Evolutionary conservation across 345 rosid species (phyloP), one percentile per base, ranked within the genome.

Genomic region (Microcos paniculata): DNA sequence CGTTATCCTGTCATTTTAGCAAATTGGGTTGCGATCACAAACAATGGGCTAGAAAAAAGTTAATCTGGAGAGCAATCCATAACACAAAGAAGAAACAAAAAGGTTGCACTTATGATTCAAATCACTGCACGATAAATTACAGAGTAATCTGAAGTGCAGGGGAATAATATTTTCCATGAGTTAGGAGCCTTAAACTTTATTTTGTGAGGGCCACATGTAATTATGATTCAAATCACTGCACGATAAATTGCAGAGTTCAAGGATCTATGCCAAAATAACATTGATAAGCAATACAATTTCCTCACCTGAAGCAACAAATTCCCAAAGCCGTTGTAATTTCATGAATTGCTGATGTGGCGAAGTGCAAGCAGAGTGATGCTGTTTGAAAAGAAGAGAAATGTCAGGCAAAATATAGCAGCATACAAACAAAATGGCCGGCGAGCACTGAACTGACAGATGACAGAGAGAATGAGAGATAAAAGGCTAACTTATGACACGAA

Each of bases 281-380:
- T 55, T 24, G 1, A 55, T 7, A 18, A 24, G 65, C 56, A 46
- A 48, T n/a, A 61, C 30, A n/a, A n/a, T n/a, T 13, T 26, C 26
- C 76, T 73, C 13, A 96, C 99, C 99, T 96, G 98, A 96, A 96
- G 92, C 98, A 96, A 85, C 74, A 74, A 71, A 96, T 96, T 73
- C 99, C 99, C 88, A 96, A 82, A 67, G 99, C 97, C 0, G 84
- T 73, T 4, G 99, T 96, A 83, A 96, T 96, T 77, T 96, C 99
- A 78, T 94, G 90, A 77, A 94, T 86, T 74, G 94, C 98, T 21
- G 98, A 90, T 48, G 97, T 90, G 12, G 99, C 97, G 74, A 96
- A 90, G 84, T 96, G 97, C 67, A 94, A 65, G 83, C 92, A 96
- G 59, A 96, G 88, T 51, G 86, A 81, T 58, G 24, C 99, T 96